Base-by-base conservation (phyloP, 139 green algal genomes). In the Chlamydomonas urium region DNA sequence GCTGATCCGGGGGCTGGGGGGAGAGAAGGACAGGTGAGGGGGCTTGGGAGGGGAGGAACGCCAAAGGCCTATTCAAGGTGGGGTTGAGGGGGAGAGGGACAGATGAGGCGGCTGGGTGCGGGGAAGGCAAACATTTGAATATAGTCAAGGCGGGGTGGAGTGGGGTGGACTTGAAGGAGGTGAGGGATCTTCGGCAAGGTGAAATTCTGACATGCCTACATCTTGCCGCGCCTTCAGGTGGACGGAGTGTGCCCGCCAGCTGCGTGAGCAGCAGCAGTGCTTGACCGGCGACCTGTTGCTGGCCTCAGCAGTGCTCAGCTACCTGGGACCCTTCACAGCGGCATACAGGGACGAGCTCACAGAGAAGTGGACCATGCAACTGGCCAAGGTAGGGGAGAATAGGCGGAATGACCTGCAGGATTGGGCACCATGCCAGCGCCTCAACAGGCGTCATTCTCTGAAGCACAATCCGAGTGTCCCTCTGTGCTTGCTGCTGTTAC, bases 241-340 rank as follows among this genome's bases (percentile, higher is more conserved):
- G 60, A 89, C 82, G 1, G 66, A 76, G 26, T 76, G 60, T 3
- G 88, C 87, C n/a, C 68, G 74, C 0, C 14, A 65, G 14, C 79
- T 91, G 66, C 68, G 70, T 0, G 68, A n/a, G 4, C 38, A 79
- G 69, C 78, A 83, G 45, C 53, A 65, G 3, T 76, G 61, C 31
- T 68, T 94, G 2, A 82, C 78, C 8, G 88, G 88, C 1, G 88
- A 94, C 74, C 85, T 89, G 74, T 74, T 92, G 63, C 56, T 93
- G 38, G 70, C 75, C 4, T 79, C 83, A 2, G 83, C 78, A 0
- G 67, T 80, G 36, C 83, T 94, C 67, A 77, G 79, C 29, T 93
- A 93, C 81, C 67, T 93, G 45, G 87, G 86, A 0, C 69, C 79
- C 17, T 93, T 89, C 81, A 93, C 86, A 2, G 53, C 78, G 29